Evolutionary conservation across 768 basidiomycete genomes (phyloP), one percentile per base, ranked within the genome.

Genomic region (Sistotremastrum suecicum): DNA sequence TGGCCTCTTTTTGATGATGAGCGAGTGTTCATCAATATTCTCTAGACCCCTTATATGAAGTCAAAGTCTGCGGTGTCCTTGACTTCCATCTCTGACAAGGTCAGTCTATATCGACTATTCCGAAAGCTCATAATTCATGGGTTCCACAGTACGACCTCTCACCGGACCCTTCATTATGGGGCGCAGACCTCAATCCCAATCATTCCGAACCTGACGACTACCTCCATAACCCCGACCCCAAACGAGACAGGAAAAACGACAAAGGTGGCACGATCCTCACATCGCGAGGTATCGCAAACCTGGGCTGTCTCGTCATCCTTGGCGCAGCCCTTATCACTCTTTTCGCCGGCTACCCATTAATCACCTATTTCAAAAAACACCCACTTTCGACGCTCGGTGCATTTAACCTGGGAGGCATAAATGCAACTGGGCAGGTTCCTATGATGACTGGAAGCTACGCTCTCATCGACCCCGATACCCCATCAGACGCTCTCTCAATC

Each of bases 401-500:
- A 4, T 87, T 81, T 55, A 82, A 81, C 57, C 52, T 86, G 11
- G 84, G 85, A 11, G 85, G 84, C 4, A 80, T 78, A 54, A 87
- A 87, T 57, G 71, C 74, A 12, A 74, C 71, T 11, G 85, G 87
- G 35, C 85, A 88, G 66, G 80, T 66, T 46, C 48, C 61, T n/a
- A 31, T 51, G 34, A 63, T 72, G 8, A 71, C 49, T 69, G 71
- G 58, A n/a, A 75, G 79, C 52, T 75, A 70, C 58, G 78, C 76
- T 9, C 62, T 89, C 32, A 82, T 91, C 51, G 88, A 91, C 60
- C 53, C 69, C 31, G 76, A 85, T 31, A 94, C 90, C 3, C 86
- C 86, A 1, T 50, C 65, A 51, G 59, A 69, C 37, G 71, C 67
- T n/a, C 66, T 76, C 58, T 73, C 74, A 8, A 68, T 68, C 35